Base-by-base conservation (phyloP, 2,329 filamentous ascomycete species). In the Hypoxylon sp. region DNA sequence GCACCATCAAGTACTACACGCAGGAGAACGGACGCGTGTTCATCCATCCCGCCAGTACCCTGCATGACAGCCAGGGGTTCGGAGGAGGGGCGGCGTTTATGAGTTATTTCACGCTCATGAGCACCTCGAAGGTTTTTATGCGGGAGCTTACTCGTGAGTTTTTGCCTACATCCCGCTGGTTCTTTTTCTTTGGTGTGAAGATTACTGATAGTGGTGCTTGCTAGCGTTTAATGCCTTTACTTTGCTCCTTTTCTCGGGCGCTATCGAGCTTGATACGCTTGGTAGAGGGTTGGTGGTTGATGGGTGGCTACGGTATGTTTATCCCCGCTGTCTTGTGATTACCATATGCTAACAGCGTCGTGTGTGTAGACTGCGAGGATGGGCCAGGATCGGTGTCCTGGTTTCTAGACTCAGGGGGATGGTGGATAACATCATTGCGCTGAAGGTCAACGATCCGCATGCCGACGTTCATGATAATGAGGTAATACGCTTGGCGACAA, bases 371-470 rank as follows among this genome's bases (percentile, higher is more conserved):
- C 75, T 99, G 21, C 81, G 91, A 16, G 94, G 94, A 1, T 99
- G 94, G 94, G 93, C 94, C 1, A 83, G 94, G 35, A 94, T 99
- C 57, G 94, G 93, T 20, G 93, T 97, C 8, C 71, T 99, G 61
- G 88, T 96, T 2, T 89, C 88, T 34, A 79, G 93, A 56, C 72
- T 99, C 60, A 81, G 94, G 57, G 85, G 86, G 49, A 89, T 97
- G 86, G 79, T 99, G 44, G 94, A 99, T 74, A 84, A 87, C 59
- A 78, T 95, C 55, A 82, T 99, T 64, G 88, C 88, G 49, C 78
- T 81, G 59, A 91, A 91, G 71, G 84, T 97, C 37, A 90, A 92
- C 68, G 85, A 89, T 57, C 90, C 90, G 0, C 79, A 78, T 8
- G 68, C 81, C 49, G 82, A 85, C 34, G 67, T 86, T 25, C 74